Evolutionary conservation across 1,139 yeast species (phyloP), one percentile per base, ranked within the genome.

Genomic region (Hyphopichia buzzinii): DNA sequence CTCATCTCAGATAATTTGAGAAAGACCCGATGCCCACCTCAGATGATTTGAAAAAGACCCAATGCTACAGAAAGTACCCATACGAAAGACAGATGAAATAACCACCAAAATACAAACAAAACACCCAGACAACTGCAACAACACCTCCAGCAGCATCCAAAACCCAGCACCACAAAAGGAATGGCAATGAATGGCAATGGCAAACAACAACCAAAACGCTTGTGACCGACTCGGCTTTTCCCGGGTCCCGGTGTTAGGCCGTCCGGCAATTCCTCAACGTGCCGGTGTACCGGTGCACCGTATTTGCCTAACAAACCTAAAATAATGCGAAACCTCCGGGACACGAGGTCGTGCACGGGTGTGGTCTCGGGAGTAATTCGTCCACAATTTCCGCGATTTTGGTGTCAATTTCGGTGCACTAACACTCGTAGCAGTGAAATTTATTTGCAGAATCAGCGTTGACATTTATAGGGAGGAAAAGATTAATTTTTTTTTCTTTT

Each of bases 401-500:
- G 10, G 23, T 19, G 23, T 7, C 23, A 19, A 10, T 19, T 7
- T 10, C 23, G 8, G 23, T 19, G 10, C 23, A 19, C 10, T 19
- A 19, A 19, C 23, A 19, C 8, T 7, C 6, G 10, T 19, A 7
- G 23, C 10, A 19, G 23, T 19, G 23, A 19, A 19, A 19, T 19
- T 19, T 19, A 7, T 7, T 10, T 10, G 23, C 10, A 10, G 10
- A 19, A 19, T 19, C 23, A 19, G 10, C 23, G 23, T 19, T 19
- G 23, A 19, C 23, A 19, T 19, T 19, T 19, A 19, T 19, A 19
- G 23, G 23, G 23, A 19, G 23, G 10, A 19, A 19, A 19, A 19
- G 23, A 19, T 10, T 19, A 19, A n/a, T 30, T 15, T 14, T 14
- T 34, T 32, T 35, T 36, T 33, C 25, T 37, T 26, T 17, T 35